phyloP scores from a whole-genome alignment of 2,329 filamentous ascomycete species.

The Chrysoporthe austroafricana region DNA sequence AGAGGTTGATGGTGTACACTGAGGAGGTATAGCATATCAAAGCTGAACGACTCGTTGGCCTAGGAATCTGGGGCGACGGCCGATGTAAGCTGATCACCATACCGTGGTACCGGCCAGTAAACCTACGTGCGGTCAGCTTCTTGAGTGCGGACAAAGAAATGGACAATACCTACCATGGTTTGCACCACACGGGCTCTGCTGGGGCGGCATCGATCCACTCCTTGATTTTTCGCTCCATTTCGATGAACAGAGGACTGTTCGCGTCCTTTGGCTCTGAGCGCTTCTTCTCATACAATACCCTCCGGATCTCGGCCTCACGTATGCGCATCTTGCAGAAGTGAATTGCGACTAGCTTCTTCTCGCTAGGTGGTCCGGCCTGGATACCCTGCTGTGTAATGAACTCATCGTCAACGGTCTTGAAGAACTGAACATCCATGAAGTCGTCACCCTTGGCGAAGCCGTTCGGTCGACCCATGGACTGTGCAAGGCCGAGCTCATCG shows the following conservation, averaged over 20 bases:
- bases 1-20: constrained; percentile 78
- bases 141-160: constrained; percentile 23
- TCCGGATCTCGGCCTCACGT: constrained; percentile 83
- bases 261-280: constrained; percentile 76
- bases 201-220: constrained; percentile 81
- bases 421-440: constrained; percentile 83
- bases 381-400: constrained; percentile 82
- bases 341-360: constrained; percentile 86
- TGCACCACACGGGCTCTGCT: constrained; percentile 71
- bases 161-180: constrained; percentile 67
- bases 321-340: constrained; percentile 93
- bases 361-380: constrained; percentile 69
- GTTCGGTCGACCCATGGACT: constrained; percentile 84
- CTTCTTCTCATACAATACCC: constrained; percentile 85
- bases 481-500: constrained; percentile 87
- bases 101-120: constrained; percentile 74
- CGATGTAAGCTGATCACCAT: constrained; percentile 88
- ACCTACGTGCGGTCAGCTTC: constrained; percentile 50
- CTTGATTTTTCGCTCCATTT: constrained; percentile 78
- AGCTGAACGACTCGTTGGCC: constrained; percentile 79
- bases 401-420: constrained; percentile 78
- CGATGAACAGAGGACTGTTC: constrained; percentile 81
- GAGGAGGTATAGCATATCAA: constrained; percentile 82
- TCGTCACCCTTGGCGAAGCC: constrained; percentile 83
- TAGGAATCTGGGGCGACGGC: constrained; percentile 88